Evolutionary conservation across 371 early-diverging fungal genomes (phyloP).

Genomic region (Mucor plumbeus): DNA sequence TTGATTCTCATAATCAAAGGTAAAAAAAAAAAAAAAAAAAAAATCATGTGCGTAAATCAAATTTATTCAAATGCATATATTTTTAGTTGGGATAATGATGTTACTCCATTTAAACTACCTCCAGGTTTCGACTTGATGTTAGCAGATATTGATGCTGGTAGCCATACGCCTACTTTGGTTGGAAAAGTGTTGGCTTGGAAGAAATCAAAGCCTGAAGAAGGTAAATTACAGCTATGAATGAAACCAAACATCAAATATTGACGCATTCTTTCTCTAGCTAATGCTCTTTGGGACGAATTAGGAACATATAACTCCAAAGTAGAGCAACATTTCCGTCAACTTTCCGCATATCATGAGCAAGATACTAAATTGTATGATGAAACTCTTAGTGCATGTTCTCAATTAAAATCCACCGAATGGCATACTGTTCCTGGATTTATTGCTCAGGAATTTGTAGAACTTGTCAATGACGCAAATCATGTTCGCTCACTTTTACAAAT

Average conservation of each 20-base stretch:
- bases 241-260: not conserved
- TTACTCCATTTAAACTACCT: slow-evolving; percentile 72
- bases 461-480: slow-evolving; percentile 37
- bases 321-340: slow-evolving; percentile 47
- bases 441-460: slow-evolving; percentile 22
- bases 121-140: slow-evolving; percentile 76
- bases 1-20: slow-evolving; percentile 36
- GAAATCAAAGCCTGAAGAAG: slow-evolving; percentile 63
- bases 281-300: slow-evolving; percentile 63
- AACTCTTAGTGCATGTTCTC: slow-evolving; percentile 45
- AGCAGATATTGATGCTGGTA: slow-evolving; percentile 93
- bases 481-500: slow-evolving; percentile 67
- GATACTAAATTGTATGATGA: slow-evolving; percentile 44
- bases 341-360: slow-evolving; percentile 28
- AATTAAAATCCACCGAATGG: slow-evolving; percentile 19
- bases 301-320: slow-evolving; percentile 59
- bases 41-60: too few relatives aligned
- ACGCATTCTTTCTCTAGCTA: slow-evolving; percentile 35
- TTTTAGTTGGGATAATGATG: slow-evolving; percentile 77
- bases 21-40: slow-evolving; percentile 15
- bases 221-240: slow-evolving; percentile 15
- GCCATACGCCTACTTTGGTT: slow-evolving; percentile 92
- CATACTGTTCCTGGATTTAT: slow-evolving; percentile 1
- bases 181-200: slow-evolving; percentile 89
- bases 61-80: not conserved